A percentile compares a stretch with the other conserved stretches of the same genome.
phyloP scores from a whole-genome alignment of 2,329 filamentous ascomycete species.

The Lasiodiplodia sp. region DNA sequence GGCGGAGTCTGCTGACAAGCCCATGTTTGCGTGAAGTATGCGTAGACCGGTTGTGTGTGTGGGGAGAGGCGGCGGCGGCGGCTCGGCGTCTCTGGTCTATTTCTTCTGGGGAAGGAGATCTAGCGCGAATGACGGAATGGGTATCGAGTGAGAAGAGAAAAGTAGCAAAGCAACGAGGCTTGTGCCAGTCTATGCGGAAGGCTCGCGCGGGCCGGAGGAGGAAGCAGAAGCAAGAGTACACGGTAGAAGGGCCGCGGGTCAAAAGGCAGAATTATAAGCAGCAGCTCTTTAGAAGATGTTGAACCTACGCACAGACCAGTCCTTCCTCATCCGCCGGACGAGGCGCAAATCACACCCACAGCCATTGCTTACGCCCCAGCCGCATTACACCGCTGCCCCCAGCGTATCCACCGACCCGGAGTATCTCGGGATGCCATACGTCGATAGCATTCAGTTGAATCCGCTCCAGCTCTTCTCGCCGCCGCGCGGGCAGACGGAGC shows the following conservation, averaged over 20 bases:
- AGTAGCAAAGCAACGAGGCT: conserved; percentile 13
- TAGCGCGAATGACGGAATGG: background rate
- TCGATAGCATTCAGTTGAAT: background rate
- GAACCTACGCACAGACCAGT: too few species aligned
- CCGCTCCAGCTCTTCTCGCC: background rate
- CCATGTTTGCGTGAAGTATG: conserved; percentile 9
- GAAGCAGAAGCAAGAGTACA: background rate
- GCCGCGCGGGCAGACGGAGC: background rate
- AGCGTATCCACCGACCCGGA: background rate
- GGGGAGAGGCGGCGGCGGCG: conserved; percentile 4
- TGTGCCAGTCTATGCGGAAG: background rate
- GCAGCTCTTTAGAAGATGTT: too few species aligned
- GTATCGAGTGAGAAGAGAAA: conserved; percentile 6
- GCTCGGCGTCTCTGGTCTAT: background rate
- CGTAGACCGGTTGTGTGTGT: background rate
- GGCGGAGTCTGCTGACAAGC: conserved; percentile 24
- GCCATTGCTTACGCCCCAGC: background rate
- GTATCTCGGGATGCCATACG: background rate
- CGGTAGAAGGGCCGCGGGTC: background rate
- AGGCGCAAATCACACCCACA: background rate
- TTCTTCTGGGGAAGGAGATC: background rate
- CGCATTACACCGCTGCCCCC: background rate
- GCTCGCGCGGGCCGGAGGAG: background rate
- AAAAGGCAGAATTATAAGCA: background rate
- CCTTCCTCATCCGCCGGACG: too few species aligned